Conservation (phyloP, 176 grass and related monocot species). For the Canna indica region DNA sequence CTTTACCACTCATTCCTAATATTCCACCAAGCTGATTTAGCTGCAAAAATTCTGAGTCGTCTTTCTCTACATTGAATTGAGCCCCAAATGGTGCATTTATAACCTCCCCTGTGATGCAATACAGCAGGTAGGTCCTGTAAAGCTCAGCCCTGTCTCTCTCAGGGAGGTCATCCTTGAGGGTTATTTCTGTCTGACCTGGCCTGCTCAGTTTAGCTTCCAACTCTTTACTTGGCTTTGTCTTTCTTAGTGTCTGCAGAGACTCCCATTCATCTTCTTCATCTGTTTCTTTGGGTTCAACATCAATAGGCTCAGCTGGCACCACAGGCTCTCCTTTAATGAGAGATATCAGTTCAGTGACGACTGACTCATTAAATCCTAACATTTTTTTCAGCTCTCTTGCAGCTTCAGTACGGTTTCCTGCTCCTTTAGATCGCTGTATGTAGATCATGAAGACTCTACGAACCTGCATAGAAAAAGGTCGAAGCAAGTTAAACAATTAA, state of each 20-base stretch:
- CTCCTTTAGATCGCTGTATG: slow-evolving; percentile 57
- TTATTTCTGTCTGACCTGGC: slow-evolving; percentile 87
- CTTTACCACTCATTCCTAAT: slow-evolving; percentile 70
- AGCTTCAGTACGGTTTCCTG: slow-evolving; percentile 69
- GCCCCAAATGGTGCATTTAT: slow-evolving; percentile 67
- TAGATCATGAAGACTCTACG: slow-evolving; percentile 68
- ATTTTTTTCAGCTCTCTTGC: slow-evolving; percentile 89
- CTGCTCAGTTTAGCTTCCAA: slow-evolving; percentile 44
- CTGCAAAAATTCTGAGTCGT: slow-evolving; percentile 61
- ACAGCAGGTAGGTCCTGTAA: slow-evolving; percentile 76
- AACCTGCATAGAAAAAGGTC: slow-evolving; percentile 39
- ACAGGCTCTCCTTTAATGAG: slow-evolving; percentile 77
- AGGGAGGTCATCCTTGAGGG: slow-evolving; percentile 73
- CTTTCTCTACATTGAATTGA: slow-evolving; percentile 50
- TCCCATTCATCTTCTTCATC: slow-evolving; percentile 67
- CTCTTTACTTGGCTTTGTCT: slow-evolving; percentile 48
- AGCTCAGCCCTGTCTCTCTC: slow-evolving; percentile 73
- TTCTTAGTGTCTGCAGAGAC: slow-evolving; percentile 57
- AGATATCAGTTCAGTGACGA: slow-evolving; percentile 69
- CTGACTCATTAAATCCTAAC: slow-evolving; percentile 71
- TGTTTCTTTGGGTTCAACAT: slow-evolving; percentile 32
- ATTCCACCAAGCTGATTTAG: slow-evolving; percentile 79
- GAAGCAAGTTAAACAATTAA: slow-evolving; percentile 8
- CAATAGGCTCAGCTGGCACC: slow-evolving; percentile 24
- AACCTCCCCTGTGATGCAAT: slow-evolving; percentile 74